Conservation (phyloP, 805 yeast species). For the Candida argentea region DNA sequence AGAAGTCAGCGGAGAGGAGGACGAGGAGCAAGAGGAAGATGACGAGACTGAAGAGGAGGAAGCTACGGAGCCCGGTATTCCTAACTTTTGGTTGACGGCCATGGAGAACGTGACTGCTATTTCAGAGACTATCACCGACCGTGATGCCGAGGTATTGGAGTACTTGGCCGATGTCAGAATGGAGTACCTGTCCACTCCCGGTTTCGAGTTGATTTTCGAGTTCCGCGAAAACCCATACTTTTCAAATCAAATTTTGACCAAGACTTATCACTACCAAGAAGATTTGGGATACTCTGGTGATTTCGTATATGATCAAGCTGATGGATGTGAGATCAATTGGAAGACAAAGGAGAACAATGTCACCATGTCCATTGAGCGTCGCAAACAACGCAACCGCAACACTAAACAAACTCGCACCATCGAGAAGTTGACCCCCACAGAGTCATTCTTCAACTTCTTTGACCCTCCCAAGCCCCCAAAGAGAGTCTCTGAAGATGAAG, state of each 20-base stretch:
- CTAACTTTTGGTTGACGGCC: constrained; percentile 95
- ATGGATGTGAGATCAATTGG: constrained; percentile 85
- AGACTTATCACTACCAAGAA: constrained; percentile 88
- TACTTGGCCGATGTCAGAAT: constrained; percentile 60
- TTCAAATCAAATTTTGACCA: constrained; percentile 59
- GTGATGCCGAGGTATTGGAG: constrained; percentile 78
- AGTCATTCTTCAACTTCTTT: constrained; percentile 92
- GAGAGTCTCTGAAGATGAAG: constrained; percentile 35
- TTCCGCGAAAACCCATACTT: constrained; percentile 68
- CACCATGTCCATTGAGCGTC: constrained; percentile 79
- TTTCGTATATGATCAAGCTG: constrained; percentile 94
- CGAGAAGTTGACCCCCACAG: constrained; percentile 89
- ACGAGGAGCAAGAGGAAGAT: constrained; percentile 28
- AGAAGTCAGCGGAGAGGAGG: constrained; percentile 30
- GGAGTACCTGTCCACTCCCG: constrained; percentile 76
- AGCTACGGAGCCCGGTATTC: constrained; percentile 56
- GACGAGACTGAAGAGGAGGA: constrained; percentile 36
- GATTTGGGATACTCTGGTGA: constrained; percentile 94
- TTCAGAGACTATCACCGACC: constrained; percentile 76
- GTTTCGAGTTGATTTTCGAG: constrained; percentile 78
- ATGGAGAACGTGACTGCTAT: constrained; percentile 76
- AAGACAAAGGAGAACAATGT: constrained; percentile 67
- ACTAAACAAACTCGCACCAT: constrained; percentile 95
- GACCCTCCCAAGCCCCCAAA: constrained; percentile 79
- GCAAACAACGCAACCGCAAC: constrained; percentile 94